phyloP scores from a whole-genome alignment of 495 filamentous ascomycete genomes.

The Cryomyces minteri region DNA sequence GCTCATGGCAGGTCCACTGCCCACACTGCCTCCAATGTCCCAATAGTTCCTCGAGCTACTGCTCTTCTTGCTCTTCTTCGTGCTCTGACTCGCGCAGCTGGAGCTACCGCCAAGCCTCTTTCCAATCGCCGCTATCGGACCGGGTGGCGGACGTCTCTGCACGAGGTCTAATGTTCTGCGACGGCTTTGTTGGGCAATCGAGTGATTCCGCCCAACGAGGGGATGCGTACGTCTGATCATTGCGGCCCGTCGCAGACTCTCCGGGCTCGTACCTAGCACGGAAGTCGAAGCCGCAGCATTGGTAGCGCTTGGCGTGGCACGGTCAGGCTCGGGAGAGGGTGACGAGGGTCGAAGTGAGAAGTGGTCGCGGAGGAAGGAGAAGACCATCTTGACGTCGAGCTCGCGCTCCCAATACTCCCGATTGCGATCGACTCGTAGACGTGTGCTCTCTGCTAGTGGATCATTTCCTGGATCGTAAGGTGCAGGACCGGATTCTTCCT shows the following conservation, averaged over 20 bases:
- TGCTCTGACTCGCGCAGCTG: constrained; percentile 70
- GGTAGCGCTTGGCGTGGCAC: background rate
- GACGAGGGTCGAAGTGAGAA: constrained; percentile 29
- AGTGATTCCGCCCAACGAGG: constrained; percentile 34
- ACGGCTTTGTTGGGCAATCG: constrained; percentile 28
- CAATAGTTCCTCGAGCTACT: constrained; percentile 56
- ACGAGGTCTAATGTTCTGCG: constrained; percentile 18
- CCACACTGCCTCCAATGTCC: constrained; percentile 67
- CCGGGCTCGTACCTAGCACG: background rate
- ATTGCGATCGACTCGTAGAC: constrained; percentile 8
- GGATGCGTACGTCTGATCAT: constrained; percentile 75
- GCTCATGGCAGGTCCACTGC: constrained; percentile 37
- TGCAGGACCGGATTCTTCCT: constrained; percentile 31
- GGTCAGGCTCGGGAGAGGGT: background rate
- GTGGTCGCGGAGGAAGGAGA: constrained; percentile 62
- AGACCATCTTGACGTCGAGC: constrained; percentile 72
- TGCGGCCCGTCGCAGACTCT: constrained; percentile 43
- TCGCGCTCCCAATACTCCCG: constrained; percentile 76
- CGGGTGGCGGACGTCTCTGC: constrained; percentile 6
- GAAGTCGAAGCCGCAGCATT: constrained; percentile 1
- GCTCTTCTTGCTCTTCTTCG: constrained; percentile 36
- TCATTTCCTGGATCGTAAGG: constrained; percentile 9
- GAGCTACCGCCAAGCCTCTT: constrained; percentile 29
- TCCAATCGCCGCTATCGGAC: constrained; percentile 23
- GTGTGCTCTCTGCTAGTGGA: constrained; percentile 2